phyloP scores from a whole-genome alignment of 257 asterid species.

The Orobanche coerulescens region DNA sequence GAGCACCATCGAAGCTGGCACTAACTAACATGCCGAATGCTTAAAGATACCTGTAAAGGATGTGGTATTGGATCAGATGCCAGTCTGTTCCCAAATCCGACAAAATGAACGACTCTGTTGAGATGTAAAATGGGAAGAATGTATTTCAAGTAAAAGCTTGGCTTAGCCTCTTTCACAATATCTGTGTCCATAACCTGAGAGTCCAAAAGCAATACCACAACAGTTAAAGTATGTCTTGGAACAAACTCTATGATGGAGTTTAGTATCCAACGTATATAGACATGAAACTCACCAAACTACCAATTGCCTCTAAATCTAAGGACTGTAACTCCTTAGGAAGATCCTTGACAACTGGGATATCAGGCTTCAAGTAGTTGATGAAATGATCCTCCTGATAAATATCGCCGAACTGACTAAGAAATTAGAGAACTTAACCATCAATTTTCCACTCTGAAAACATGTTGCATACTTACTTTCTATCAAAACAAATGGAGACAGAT shows the following conservation, averaged over 20 bases:
- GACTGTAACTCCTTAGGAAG: slow-evolving; percentile 80
- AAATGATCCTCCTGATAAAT: slow-evolving; percentile 93
- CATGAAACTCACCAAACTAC: slow-evolving; percentile 72
- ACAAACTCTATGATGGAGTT: not conserved
- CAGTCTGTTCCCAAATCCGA: slow-evolving; percentile 98
- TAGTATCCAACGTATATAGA: slow-evolving; percentile 12
- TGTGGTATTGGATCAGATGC: slow-evolving; percentile 93
- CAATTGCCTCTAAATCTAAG: slow-evolving; percentile 84
- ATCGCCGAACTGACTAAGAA: slow-evolving; percentile 97
- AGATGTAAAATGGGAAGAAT: slow-evolving; percentile 85
- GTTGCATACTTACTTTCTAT: slow-evolving; percentile 13
- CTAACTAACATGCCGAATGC: slow-evolving; percentile 15
- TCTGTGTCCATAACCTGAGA: slow-evolving; percentile 81
- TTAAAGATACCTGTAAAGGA: slow-evolving; percentile 59
- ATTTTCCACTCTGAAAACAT: slow-evolving; percentile 29
- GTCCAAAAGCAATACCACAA: slow-evolving; percentile 19
- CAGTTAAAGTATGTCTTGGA: slow-evolving; percentile 12
- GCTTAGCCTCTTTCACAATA: slow-evolving; percentile 89
- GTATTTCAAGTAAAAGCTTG: slow-evolving; percentile 73
- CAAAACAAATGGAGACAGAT: slow-evolving; percentile 14
- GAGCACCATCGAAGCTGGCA: slow-evolving; percentile 15
- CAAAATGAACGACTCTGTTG: slow-evolving; percentile 80
- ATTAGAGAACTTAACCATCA: slow-evolving; percentile 39
- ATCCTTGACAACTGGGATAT: slow-evolving; percentile 68
- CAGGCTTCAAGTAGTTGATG: slow-evolving; percentile 82